phyloP scores from a whole-genome alignment of 169 alveolate genomes.

The Plasmodium billcollinsi region DNA sequence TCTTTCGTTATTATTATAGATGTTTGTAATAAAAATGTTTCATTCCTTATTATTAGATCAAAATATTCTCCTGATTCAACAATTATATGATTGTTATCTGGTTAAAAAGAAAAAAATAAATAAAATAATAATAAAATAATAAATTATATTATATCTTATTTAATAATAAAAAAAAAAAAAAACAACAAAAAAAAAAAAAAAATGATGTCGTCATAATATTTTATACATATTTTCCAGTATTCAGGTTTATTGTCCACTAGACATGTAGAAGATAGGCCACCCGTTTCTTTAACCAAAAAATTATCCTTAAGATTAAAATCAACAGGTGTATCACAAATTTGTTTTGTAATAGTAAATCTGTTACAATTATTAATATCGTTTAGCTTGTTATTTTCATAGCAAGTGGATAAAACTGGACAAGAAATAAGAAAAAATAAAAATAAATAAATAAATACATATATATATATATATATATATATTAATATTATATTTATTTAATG shows the following conservation, averaged over 20 bases:
- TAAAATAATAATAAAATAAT: constrained; percentile 1
- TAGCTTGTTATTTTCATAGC: constrained; percentile 28
- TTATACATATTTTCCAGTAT: constrained; percentile 31
- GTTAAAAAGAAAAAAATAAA: background rate
- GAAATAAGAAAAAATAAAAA: background rate
- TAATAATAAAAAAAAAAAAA: background rate
- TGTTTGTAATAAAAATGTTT: constrained; percentile 22
- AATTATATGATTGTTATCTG: constrained; percentile 27
- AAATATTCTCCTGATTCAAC: constrained; percentile 47
- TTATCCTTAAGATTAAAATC: constrained; percentile 39
- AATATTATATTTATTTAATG: background rate
- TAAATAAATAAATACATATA: background rate
- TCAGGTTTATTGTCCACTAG: constrained; percentile 49
- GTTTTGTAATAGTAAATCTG: constrained; percentile 45
- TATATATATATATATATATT: background rate
- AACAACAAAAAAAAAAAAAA: background rate
- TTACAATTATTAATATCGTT: constrained; percentile 21
- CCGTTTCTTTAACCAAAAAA: constrained; percentile 11
- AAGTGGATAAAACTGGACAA: constrained; percentile 44
- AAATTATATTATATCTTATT: background rate
- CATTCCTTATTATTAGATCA: constrained; percentile 40
- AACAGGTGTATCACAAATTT: constrained; percentile 58
- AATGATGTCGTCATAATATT: background rate
- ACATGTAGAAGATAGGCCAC: constrained; percentile 22
- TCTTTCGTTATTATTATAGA: constrained; percentile 51